Evolutionary conservation across 1,139 yeast genomes (phyloP), one percentile per base, ranked within the genome.

Genomic region (Debaryomyces fabryi): DNA sequence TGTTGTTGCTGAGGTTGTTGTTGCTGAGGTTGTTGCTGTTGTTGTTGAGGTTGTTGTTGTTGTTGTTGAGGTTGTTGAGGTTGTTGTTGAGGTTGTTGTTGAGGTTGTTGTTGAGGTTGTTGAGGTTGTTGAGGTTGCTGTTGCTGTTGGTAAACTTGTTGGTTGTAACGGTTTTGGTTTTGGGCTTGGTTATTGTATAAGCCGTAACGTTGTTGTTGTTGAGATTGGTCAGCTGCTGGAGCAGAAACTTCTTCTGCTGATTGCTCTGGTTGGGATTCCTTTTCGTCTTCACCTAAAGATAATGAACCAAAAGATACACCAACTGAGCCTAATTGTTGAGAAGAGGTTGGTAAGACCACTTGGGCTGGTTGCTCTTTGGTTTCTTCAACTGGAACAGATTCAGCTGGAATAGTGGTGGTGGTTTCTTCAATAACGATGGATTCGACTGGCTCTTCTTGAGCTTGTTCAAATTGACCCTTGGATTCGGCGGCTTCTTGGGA

Each of bases 291-390:
- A 41, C 72, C 76, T 56, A 79, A 70, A 36, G 82, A 71, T 65
- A 83, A 74, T 15, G 87, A 81, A 46, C 91, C 90, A 59, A 86
- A 86, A 46, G 87, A 85, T 48, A 85, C 86, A 56, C 88, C 89
- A 45, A 83, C 83, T 50, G 81, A 74, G 59, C 79, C 79, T 40
- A 74, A 71, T 52, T 76, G 71, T 59, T 78, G 81, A 42, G 76
- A 64, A 44, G 77, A 67, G 37, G 77, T 67, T 55, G 93, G 93
- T 62, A 87, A 79, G 46, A 86, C 85, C 52, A 87, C 93, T 54
- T 86, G 80, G 62, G 83, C 25, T 4, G 15, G 38, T 20, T 20
- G 72, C 68, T 74, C 63, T 65, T 56, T 33, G 20, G 32, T 54
- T 48, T 52, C 58, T 38, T 43, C 38, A 12, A 9, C 15, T 32